Evolutionary conservation across 1,139 yeast genomes (phyloP).

Genomic region (Suhomyces kunorum): DNA sequence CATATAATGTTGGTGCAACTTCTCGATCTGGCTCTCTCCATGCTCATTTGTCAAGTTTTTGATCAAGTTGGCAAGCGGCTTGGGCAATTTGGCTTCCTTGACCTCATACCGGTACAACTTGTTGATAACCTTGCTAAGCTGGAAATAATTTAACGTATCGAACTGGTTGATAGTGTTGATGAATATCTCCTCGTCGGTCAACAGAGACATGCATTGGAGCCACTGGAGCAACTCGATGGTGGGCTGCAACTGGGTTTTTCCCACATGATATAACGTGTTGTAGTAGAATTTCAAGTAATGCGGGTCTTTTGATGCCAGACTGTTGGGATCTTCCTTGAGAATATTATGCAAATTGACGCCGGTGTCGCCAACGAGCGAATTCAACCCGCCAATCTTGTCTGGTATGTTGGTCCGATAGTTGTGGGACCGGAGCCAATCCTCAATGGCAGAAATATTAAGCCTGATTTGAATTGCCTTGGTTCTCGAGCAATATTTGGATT

Average conservation of each 20-base stretch:
- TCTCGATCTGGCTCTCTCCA: conserved; percentile 41
- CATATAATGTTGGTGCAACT: conserved; percentile 41
- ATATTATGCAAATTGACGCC: conserved; percentile 26
- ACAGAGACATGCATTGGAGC: conserved; percentile 78
- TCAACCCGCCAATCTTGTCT: conserved; percentile 32
- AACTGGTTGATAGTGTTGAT: conserved; percentile 58
- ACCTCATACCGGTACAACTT: conserved; percentile 85
- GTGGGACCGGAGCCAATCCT: conserved; percentile 90
- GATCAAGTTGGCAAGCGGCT: conserved; percentile 40
- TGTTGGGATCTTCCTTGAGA: conserved; percentile 14
- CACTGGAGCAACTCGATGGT: conserved; percentile 82
- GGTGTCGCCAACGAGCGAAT: conserved; percentile 20
- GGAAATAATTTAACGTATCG: conserved; percentile 65
- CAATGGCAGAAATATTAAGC: conserved; percentile 78
- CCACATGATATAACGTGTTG: conserved; percentile 57
- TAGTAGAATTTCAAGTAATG: conserved; percentile 49
- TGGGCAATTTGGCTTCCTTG: conserved; percentile 65
- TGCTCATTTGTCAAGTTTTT: conserved; percentile 38
- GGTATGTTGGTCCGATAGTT: conserved; percentile 52
- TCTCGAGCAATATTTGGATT: conserved; percentile 70
- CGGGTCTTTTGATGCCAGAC: conserved; percentile 25
- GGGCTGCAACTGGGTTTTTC: conserved; percentile 69
- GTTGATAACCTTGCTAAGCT: conserved; percentile 62
- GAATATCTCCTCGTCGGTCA: conserved; percentile 56
- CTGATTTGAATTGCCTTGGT: conserved; percentile 88